Evolutionary conservation across 192 early-diverging fungal genomes (phyloP).

Genomic region (Umbelopsis sp.): DNA sequence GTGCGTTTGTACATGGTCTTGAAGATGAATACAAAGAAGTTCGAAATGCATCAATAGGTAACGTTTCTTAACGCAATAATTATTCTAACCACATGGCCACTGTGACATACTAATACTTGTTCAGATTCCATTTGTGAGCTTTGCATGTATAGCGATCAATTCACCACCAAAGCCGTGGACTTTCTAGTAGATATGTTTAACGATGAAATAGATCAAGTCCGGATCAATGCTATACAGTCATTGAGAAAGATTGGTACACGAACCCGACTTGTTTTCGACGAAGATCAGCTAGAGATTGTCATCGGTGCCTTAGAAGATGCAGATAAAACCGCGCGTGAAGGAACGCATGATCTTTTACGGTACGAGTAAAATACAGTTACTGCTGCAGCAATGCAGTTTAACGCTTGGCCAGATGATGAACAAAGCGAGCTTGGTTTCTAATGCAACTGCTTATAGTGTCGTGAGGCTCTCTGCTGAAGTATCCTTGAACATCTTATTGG

Average conservation of each 20-base stretch:
- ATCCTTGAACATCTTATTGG: conserved; percentile 54
- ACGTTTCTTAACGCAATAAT: not conserved
- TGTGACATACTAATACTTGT: conserved; percentile 2
- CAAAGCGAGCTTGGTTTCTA: not conserved
- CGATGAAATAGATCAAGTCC: conserved; percentile 88
- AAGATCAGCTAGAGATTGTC: conserved; percentile 75
- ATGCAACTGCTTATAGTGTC: conserved; percentile 38
- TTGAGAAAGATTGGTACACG: conserved; percentile 71
- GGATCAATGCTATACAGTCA: conserved; percentile 78
- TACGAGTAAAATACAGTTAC: conserved; percentile 36
- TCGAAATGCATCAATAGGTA: conserved; percentile 84
- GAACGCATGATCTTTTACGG: conserved; percentile 76
- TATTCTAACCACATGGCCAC: not conserved
- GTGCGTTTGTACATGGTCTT: conserved; percentile 93
- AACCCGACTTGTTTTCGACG: conserved; percentile 59
- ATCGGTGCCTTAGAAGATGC: conserved; percentile 81
- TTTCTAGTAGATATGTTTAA: conserved; percentile 98
- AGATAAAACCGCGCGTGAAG: conserved; percentile 61
- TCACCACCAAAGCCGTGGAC: conserved; percentile 75
- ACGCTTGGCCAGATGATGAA: no score
- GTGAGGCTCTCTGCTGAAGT: conserved; percentile 44
- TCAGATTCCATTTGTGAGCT: conserved; percentile 82
- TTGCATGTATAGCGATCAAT: conserved; percentile 66
- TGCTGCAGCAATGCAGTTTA: no score
- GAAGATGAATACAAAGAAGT: conserved; percentile 96